Base-by-base conservation (phyloP, 2,329 filamentous ascomycete genomes). In the Coccinonectria pachysandricola region DNA sequence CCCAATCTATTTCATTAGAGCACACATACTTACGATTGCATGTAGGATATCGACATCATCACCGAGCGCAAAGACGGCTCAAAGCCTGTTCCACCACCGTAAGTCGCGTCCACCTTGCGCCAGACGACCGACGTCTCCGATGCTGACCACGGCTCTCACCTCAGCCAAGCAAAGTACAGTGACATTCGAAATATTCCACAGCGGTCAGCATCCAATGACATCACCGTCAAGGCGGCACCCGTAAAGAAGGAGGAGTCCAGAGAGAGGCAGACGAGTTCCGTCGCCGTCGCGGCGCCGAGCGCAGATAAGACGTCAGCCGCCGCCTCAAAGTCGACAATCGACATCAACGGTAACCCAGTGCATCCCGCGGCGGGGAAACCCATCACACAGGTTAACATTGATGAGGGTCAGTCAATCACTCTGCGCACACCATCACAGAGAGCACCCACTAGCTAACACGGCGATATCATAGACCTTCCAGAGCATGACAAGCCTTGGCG, bases 401-500 rank as follows among this genome's bases (percentile, higher is more conserved):
- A 87, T 46, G 62, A 73, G 57, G 69, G 69, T 71, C 37, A 12
- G 51, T 32, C 7, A 2, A n/a, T 12, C 7, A 4, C 15, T 15
- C 6, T 8, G 5, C 6, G 9, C 6, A 14, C 9, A 7, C 6
- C 4, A 14, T 10, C 5, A 15, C 13, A 4, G 8, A 6, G 8
- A 12, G 10, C 22, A 12, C 12, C 21, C 11, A 16, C 27, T 31
- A 26, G 39, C 14, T 33, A 25, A 40, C 13, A 40, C 18, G 28
- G 23, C 22, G n/a, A n/a, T 32, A 13, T 8, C 5, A 15, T 34
- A 69, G 74, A 79, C 45, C 71, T 87, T 12, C 68, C 75, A 19
- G 78, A 83, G 6, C 84, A 86, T 45, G 82, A 87, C 37, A 96
- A 95, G 54, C 87, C 88, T 11, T 98, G 91, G 91, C 78, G 91